Percentiles rank a stretch among this genome's conserved stretches.
Conservation (phyloP, 2,329 filamentous ascomycete genomes). For the Fusarium falciforme region DNA sequence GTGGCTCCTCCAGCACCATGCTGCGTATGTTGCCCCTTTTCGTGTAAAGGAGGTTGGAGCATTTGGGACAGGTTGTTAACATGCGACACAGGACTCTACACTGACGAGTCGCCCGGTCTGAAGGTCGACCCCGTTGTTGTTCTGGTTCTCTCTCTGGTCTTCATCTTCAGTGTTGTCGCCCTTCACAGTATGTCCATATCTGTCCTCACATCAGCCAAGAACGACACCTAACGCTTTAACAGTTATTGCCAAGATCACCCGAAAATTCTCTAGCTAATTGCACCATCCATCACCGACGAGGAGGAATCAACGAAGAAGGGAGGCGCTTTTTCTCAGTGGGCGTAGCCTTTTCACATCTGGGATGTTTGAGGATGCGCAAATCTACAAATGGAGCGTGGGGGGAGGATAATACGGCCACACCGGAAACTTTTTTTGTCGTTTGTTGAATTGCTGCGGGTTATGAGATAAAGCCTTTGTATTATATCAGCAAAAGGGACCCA, state of each 20-base stretch:
- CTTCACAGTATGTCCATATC: constrained; percentile 81
- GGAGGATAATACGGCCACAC: constrained; percentile 40
- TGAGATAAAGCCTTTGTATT: constrained; percentile 47
- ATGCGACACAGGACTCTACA: constrained; percentile 81
- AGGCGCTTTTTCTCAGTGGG: constrained; percentile 38
- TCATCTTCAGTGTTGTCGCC: constrained; percentile 98
- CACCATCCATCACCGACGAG: constrained; percentile 1
- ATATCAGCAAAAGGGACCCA: constrained; percentile 46
- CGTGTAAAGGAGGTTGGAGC: not conserved
- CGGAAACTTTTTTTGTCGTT: constrained; percentile 38
- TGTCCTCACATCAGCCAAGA: not conserved
- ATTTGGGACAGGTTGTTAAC: constrained; percentile 41
- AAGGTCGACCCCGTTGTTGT: constrained; percentile 99
- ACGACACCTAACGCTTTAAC: constrained; percentile 32
- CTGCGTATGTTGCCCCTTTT: constrained; percentile 74
- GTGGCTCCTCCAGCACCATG: constrained; percentile 98
- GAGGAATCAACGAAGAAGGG: constrained; percentile 4
- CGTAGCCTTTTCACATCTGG: constrained; percentile 35
- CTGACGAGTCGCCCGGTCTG: constrained; percentile 95
- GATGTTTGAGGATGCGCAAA: constrained; percentile 37
- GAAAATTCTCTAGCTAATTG: constrained; percentile 79
- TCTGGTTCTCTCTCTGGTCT: constrained; percentile 93
- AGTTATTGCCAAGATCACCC: constrained; percentile 97
- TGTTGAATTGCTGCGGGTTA: constrained; percentile 42
- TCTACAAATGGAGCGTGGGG: constrained; percentile 22